Evolutionary conservation across 169 alveolate species (phyloP), one percentile per base, ranked within the genome.

Genomic region (Eimeria zaria): DNA sequence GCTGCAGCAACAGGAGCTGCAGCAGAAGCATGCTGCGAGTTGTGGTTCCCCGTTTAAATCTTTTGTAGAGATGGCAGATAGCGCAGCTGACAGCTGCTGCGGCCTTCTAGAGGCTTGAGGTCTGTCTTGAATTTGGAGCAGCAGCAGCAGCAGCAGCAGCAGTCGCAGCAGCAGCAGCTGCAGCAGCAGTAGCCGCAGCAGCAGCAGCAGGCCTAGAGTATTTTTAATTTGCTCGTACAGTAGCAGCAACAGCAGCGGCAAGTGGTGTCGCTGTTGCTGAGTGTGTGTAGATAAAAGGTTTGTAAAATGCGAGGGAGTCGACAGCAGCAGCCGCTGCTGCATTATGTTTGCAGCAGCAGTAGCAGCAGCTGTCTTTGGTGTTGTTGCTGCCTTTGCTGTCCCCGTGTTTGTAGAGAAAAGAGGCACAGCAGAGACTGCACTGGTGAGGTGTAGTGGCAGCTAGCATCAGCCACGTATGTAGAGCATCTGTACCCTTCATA

Each of bases 131-230:
- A 60, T 9, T 3, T 14, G 69, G 30, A 60, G 69, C 69, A 60
- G 69, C 69, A 60, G 80, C 80, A 30, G 80, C 80, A 69, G n/a
- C n/a, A 36, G 80, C 80, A 69, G 80, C 80, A 69, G 46, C n/a
- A n/a, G n/a, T n/a, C n/a, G n/a, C 80, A 69, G 80, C 80, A 69
- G 80, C 51, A 69, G 80, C 80, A 69, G 46, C 46, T 9, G 80
- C 80, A 60, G n/a, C 69, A 60, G 18, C 69, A 9, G 69, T 27
- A 9, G n/a, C 69, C 14, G 69, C 69, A 60, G 69, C 69, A 60
- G 69, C 69, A 60, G 69, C 69, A 60, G 69, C 27, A 60, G 69
- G 30, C 7, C 20, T 51, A 51, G 60, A 51, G 60, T 51, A 51
- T 51, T 12, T 51, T 51, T 12, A 51, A 12, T 12, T 51, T 12